Evolutionary conservation across 768 basidiomycete genomes (phyloP).

Genomic region (Phylloporus rhodoxanthus): DNA sequence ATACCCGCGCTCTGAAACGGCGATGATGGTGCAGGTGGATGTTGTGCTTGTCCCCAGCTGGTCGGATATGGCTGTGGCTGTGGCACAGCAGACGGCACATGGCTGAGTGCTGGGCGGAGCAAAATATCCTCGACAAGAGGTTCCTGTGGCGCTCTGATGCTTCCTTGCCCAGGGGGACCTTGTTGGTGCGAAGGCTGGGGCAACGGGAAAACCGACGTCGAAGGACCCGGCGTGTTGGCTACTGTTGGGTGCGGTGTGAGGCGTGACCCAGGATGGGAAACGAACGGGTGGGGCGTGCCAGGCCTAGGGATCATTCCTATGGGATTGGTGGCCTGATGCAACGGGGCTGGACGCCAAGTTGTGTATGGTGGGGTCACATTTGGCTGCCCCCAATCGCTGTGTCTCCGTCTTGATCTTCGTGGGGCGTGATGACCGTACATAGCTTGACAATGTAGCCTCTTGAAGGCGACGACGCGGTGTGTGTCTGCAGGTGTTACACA

Average conservation of each 20-base stretch:
- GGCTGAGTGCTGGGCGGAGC: slow-evolving; percentile 12
- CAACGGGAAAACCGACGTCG: slow-evolving; percentile 16
- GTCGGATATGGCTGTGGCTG: slow-evolving; percentile 15
- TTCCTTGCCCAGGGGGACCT: slow-evolving; percentile 18
- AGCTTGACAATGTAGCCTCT: not conserved
- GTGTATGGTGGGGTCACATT: slow-evolving; percentile 21
- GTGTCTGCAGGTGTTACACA: not conserved
- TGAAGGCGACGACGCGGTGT: not conserved
- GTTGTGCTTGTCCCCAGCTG: slow-evolving; percentile 7
- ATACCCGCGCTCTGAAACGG: slow-evolving; percentile 8
- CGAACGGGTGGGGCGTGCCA: slow-evolving; percentile 10
- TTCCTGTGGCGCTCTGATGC: slow-evolving; percentile 12
- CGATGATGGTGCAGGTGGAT: not conserved
- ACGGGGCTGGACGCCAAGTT: slow-evolving; percentile 22
- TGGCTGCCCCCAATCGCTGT: slow-evolving; percentile 22
- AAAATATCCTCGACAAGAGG: slow-evolving; percentile 15
- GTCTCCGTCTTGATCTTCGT: slow-evolving; percentile 10
- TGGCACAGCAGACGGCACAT: slow-evolving; percentile 10
- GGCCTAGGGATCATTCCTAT: not conserved
- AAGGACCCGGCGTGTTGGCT: slow-evolving; percentile 6
- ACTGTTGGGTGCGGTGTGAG: slow-evolving; percentile 7
- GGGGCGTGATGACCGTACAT: slow-evolving; percentile 15
- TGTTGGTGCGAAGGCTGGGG: slow-evolving; percentile 15
- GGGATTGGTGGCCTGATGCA: slow-evolving; percentile 19
- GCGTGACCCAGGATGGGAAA: slow-evolving; percentile 1